Evolutionary conservation across 1,284 basidiomycete species (phyloP), one percentile per base, ranked within the genome.

Genomic region (Ceratobasidium sp.): DNA sequence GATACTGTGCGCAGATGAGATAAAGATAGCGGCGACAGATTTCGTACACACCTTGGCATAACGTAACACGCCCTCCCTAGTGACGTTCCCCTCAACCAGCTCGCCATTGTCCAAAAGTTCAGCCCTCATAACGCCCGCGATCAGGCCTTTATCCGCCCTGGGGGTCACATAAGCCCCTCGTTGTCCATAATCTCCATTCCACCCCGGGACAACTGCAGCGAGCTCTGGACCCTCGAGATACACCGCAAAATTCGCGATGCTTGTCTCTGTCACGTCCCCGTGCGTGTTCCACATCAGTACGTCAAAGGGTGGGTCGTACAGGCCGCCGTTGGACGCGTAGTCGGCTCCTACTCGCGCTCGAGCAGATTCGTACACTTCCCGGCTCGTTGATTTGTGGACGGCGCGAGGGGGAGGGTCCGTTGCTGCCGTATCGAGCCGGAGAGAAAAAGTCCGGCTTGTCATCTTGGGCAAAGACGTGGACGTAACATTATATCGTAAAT

Each of bases 171-270:
- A 68, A 13, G 22, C 22, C 19, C 65, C 65, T 43, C n/a, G 22
- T 27, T 39, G 31, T n/a, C 24, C 27, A 37, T 24, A 31, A 34
- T 43, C 16, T 8, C 8, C 11, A 14, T 31, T 34, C 5, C 31
- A 3, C 11, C 43, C 29, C 43, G 49, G 65, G 1, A 56, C 65
- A 11, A 51, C 65, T 16, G 65, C 48, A 39, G 34, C n/a, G 22
- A 68, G 51, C 34, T 68, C 65, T 9, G 65, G 43, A 29, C 65
- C 51, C 24, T 49, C 46, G 13, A 68, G 51, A 27, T 54, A 56
- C 14, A 68, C 65, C 2, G 65, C 65, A 41, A 68, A 68, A 56
- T 68, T 68, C 14, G 65, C 65, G 31, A 68, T 68, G 51, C 65
- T 68, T 3, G 65, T 68, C 51, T 68, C 65, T 19, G 51, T 56